A percentile compares a stretch with the other conserved stretches of the same genome.
phyloP scores from a whole-genome alignment of 192 early-diverging fungal species.

The Umbelopsis isabellina region DNA sequence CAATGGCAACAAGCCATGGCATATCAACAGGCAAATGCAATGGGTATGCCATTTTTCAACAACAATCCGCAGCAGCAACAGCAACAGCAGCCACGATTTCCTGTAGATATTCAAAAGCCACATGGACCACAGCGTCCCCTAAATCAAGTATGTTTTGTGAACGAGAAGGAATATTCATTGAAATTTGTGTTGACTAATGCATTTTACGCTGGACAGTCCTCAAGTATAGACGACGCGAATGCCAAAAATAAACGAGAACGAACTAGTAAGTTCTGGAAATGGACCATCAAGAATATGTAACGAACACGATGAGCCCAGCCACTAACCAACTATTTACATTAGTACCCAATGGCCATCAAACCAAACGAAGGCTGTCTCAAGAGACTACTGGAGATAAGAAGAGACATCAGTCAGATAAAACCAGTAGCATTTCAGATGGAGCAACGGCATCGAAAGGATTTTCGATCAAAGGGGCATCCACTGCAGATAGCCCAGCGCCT shows the following conservation, averaged over 20 bases:
- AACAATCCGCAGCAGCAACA: background rate
- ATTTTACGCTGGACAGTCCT: background rate
- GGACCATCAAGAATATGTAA: background rate
- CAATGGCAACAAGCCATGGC: slow-evolving; percentile 15
- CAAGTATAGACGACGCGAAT: background rate
- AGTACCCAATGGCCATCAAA: slow-evolving; percentile 10
- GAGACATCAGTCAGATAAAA: background rate
- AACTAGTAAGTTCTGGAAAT: background rate
- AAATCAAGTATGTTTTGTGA: background rate
- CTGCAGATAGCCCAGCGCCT: background rate
- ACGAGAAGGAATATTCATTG: background rate
- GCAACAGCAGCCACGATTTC: background rate
- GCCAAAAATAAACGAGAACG: slow-evolving; percentile 5
- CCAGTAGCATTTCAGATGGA: background rate
- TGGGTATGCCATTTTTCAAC: slow-evolving; percentile 6
- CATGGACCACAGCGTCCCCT: background rate
- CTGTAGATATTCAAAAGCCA: background rate
- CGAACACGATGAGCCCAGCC: background rate
- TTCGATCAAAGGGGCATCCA: background rate
- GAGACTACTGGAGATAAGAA: background rate
- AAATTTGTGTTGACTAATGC: background rate
- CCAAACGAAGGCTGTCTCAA: slow-evolving; percentile 1
- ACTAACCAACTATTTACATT: background rate
- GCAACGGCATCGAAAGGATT: background rate
- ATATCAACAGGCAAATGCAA: background rate